Evolutionary conservation across 306 rosid genomes (phyloP).

Genomic region (Dryas alaskensis): DNA sequence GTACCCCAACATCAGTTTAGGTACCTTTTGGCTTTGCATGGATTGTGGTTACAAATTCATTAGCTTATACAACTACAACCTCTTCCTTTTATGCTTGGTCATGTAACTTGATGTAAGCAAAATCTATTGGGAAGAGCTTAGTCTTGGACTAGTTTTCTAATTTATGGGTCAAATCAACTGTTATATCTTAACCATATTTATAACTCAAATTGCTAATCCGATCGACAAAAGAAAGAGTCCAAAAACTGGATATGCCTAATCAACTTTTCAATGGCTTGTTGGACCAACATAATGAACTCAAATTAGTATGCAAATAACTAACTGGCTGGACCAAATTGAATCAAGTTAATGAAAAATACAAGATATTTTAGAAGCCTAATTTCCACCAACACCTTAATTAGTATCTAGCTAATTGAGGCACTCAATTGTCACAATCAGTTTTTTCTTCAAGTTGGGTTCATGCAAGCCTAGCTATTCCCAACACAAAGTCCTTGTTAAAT

Average conservation of each 20-base stretch:
- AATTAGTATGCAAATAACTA: background rate
- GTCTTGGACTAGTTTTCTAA: background rate
- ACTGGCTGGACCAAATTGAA: background rate
- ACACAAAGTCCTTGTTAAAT: too few relatives aligned
- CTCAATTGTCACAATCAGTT: background rate
- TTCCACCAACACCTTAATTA: too few relatives aligned
- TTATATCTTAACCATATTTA: background rate
- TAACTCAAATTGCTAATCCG: background rate
- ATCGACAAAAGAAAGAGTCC: background rate
- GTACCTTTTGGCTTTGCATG: background rate
- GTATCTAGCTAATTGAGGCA: background rate
- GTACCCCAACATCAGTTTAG: background rate
- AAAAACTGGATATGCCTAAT: background rate
- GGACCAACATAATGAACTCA: background rate
- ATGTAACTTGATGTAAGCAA: background rate
- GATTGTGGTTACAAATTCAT: background rate
- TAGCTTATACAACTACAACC: constrained; percentile 1
- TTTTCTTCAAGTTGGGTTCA: too few relatives aligned
- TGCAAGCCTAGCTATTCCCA: too few relatives aligned
- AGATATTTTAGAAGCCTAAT: background rate
- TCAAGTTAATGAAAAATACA: background rate
- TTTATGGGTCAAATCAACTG: background rate
- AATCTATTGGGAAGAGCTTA: background rate
- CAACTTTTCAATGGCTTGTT: background rate
- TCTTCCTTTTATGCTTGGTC: background rate